Evolutionary conservation across 179 eudicot species (phyloP), one percentile per base, ranked within the genome.

Genomic region (Pouteria campechiana): DNA sequence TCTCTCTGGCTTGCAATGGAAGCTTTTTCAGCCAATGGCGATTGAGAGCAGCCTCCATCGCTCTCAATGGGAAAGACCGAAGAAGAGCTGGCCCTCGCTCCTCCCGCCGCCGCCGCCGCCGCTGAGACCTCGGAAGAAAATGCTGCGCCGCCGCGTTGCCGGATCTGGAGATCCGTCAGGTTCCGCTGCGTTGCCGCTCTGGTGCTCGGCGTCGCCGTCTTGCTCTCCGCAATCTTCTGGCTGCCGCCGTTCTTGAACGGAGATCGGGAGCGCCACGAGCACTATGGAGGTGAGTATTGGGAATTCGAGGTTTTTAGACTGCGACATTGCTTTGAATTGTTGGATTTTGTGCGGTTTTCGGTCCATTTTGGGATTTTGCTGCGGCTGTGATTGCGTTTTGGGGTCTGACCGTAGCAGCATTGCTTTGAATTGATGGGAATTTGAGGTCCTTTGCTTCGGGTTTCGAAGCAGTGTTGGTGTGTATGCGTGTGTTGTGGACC

Each of bases 201-300:
- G 36, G 41, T 86, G 20, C 72, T 86, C 40, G 85, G 85, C n/a
- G 30, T 71, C 47, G 65, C 74, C 4, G 82, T 83, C 10, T 63
- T 82, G 48, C 34, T 82, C 5, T 74, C 96, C 53, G 96, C 85
- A 48, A 28, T 82, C 19, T 86, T 86, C 49, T 86, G 85, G 89
- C 50, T 86, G 14, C 96, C 85, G 3, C 90, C 95, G 7, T 70
- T 85, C 43, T 58, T 71, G 9, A 17, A 52, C 57, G 53, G 70
- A 54, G 83, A 79, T 82, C 84, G 31, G 7, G 37, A 32, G 48
- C 93, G 78, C 63, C 69, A 82, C 61, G 74, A 75, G 15, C 61
- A 70, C 27, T 78, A 51, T 54, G 49, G 67, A 69, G 82, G 77
- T 76, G 50, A 41, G 59, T 16, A 5, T 17, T 57, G 3, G 0